A percentile compares a stretch with the other conserved stretches of the same genome.
These are phyloP conservation scores for Zygosaccharomyces rouxii DNA, from an alignment of 805 yeast genomes.

Conservation along the genomic window DNA sequence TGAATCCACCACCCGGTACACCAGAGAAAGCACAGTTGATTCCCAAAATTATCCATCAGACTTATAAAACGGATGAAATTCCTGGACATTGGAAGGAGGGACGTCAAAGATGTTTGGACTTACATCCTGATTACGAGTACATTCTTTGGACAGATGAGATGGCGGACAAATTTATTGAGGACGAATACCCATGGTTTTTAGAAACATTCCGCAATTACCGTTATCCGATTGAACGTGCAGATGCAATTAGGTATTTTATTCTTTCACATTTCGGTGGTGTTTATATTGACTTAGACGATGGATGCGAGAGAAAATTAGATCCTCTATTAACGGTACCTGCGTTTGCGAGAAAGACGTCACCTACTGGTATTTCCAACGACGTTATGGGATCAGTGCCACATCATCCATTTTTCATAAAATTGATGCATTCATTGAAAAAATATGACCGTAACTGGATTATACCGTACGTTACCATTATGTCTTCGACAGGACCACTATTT, in stretches of 20 bases:
- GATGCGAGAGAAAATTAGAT: slow-evolving; percentile 73
- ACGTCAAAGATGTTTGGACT: slow-evolving; percentile 67
- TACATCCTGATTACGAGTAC: slow-evolving; percentile 86
- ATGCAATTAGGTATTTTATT: slow-evolving; percentile 83
- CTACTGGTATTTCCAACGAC: slow-evolving; percentile 90
- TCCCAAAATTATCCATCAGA: slow-evolving; percentile 91
- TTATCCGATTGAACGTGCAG: slow-evolving; percentile 85
- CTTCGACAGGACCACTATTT: slow-evolving; percentile 87
- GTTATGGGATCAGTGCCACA: slow-evolving; percentile 85
- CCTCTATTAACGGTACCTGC: slow-evolving; percentile 80
- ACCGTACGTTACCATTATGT: slow-evolving; percentile 90
- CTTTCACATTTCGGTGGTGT: slow-evolving; percentile 82
- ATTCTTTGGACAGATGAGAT: slow-evolving; percentile 86
- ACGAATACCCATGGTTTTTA: slow-evolving; percentile 83
- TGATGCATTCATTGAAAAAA: slow-evolving; percentile 55
- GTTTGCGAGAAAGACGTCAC: slow-evolving; percentile 79
- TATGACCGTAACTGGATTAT: slow-evolving; percentile 74
- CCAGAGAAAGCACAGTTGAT: slow-evolving; percentile 51
- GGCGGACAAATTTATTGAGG: slow-evolving; percentile 72
- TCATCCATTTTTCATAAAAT: slow-evolving; percentile 79
- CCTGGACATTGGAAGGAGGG: slow-evolving; percentile 82
- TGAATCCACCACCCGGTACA: slow-evolving; percentile 48
- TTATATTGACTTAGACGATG: slow-evolving; percentile 87
- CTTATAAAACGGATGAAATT: slow-evolving; percentile 72
- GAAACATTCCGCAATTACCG: slow-evolving; percentile 70